phyloP scores from a whole-genome alignment of 1,284 basidiomycete genomes.

The Stygiomarasmius scandens region DNA sequence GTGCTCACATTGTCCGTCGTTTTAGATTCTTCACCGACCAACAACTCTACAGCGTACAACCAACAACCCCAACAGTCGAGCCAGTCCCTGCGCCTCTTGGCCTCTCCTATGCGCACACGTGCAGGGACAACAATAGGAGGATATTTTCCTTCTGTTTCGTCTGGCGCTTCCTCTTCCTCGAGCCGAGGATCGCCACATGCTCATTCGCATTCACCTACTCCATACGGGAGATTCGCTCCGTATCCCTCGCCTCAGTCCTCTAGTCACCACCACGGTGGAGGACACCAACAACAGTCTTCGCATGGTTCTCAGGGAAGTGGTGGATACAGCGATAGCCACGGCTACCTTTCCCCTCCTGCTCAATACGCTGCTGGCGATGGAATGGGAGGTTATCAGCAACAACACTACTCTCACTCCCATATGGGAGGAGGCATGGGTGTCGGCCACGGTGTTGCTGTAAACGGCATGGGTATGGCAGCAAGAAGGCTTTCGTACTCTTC shows the following conservation, averaged over 20 bases:
- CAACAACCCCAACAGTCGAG: neutral
- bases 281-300: neutral
- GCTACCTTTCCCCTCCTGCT: neutral
- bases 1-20: neutral
- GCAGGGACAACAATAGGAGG: slow-evolving; percentile 8
- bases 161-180: neutral
- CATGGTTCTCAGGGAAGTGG: neutral
- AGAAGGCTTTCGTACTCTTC: slow-evolving; percentile 10
- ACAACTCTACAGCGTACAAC: neutral
- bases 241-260: neutral
- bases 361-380: neutral
- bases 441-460: no score
- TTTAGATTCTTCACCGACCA: neutral
- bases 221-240: neutral
- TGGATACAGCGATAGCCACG: no score
- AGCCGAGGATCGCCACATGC: neutral
- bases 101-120: slow-evolving; percentile 8
- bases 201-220: no score
- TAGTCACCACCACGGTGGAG: neutral
- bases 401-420: no score
- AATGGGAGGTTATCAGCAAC: no score
- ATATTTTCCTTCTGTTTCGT: neutral
- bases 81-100: neutral
- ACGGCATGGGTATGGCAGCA: neutral
- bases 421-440: no score